Percentiles rank a stretch among this genome's conserved stretches.
phyloP scores from a whole-genome alignment of 176 grass and related monocot species.

The Carex cristatella region DNA sequence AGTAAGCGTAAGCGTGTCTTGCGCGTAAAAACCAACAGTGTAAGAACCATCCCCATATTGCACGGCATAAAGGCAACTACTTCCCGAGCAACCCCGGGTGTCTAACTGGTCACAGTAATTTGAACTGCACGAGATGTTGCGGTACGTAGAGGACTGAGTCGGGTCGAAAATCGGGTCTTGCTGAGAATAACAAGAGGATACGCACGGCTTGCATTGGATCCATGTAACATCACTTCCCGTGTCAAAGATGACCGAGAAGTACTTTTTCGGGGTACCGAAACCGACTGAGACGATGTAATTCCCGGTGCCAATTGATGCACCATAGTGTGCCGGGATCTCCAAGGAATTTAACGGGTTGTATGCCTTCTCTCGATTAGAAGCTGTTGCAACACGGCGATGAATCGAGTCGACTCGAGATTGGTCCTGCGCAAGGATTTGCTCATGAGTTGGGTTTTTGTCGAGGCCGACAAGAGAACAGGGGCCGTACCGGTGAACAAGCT shows the following conservation, averaged over 20 bases:
- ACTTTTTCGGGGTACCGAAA: conserved; percentile 45
- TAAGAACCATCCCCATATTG: conserved; percentile 66
- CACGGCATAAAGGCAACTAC: conserved; percentile 48
- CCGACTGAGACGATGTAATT: conserved; percentile 69
- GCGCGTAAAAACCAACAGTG: conserved; percentile 61
- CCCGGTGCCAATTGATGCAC: conserved; percentile 25
- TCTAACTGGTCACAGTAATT: conserved; percentile 48
- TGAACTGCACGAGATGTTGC: conserved; percentile 71
- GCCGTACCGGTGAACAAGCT: conserved; percentile 50
- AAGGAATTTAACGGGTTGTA: not conserved
- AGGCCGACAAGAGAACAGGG: conserved; percentile 51
- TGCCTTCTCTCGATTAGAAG: not conserved
- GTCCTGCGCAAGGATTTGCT: conserved; percentile 55
- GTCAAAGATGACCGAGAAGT: conserved; percentile 60
- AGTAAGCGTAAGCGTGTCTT: conserved; percentile 53
- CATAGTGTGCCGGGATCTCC: conserved; percentile 40
- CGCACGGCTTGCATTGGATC: conserved; percentile 81
- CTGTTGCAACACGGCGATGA: conserved; percentile 27
- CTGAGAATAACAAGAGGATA: conserved; percentile 41
- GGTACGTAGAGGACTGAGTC: conserved; percentile 48
- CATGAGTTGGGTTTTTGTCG: conserved; percentile 17
- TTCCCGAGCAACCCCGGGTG: conserved; percentile 2
- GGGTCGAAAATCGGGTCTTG: conserved; percentile 49
- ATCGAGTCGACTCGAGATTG: conserved; percentile 54
- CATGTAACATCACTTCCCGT: conserved; percentile 89